phyloP scores from a whole-genome alignment of 2,329 filamentous ascomycete species.

The Beauveria medogensis region DNA sequence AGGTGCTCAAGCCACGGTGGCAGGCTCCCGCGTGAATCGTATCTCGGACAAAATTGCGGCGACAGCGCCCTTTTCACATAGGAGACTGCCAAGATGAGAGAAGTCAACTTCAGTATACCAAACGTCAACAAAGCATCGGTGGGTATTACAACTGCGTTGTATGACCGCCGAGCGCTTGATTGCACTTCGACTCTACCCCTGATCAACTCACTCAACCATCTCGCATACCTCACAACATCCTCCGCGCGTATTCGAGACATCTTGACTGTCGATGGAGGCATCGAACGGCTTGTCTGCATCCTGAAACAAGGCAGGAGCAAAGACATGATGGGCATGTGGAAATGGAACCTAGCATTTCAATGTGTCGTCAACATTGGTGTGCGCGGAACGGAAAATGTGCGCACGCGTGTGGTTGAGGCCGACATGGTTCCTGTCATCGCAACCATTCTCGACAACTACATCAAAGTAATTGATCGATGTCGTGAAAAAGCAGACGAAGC shows the following conservation, averaged over 20 bases:
- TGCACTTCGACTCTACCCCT: conserved; percentile 96
- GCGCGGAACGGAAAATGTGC: conserved; percentile 84
- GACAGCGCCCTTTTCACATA: conserved; percentile 8
- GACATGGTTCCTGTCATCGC: conserved; percentile 99
- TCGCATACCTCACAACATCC: conserved; percentile 95
- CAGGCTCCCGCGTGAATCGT: conserved; percentile 6
- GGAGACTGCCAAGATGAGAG: conserved; percentile 67
- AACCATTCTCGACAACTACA: conserved; percentile 96
- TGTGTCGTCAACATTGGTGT: conserved; percentile 99
- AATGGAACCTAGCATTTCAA: conserved; percentile 98
- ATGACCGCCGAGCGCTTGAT: conserved; percentile 93
- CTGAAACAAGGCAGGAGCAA: conserved; percentile 94
- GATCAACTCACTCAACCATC: conserved; percentile 98
- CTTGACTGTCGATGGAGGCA: conserved; percentile 94
- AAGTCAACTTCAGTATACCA: conserved; percentile 99
- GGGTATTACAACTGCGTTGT: conserved; percentile 95
- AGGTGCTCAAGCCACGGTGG: conserved; percentile 1
- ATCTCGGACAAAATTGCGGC: conserved; percentile 5
- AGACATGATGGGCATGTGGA: conserved; percentile 99
- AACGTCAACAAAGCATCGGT: conserved; percentile 99
- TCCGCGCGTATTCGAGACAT: conserved; percentile 97
- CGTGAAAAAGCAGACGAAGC: conserved; percentile 78
- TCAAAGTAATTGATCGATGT: conserved; percentile 89
- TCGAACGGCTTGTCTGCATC: conserved; percentile 93
- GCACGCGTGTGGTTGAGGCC: conserved; percentile 92